A percentile compares a stretch with the other conserved stretches of the same genome.
phyloP scores from a whole-genome alignment of 1,284 basidiomycete genomes.

The Rhodotorula glutinis region DNA sequence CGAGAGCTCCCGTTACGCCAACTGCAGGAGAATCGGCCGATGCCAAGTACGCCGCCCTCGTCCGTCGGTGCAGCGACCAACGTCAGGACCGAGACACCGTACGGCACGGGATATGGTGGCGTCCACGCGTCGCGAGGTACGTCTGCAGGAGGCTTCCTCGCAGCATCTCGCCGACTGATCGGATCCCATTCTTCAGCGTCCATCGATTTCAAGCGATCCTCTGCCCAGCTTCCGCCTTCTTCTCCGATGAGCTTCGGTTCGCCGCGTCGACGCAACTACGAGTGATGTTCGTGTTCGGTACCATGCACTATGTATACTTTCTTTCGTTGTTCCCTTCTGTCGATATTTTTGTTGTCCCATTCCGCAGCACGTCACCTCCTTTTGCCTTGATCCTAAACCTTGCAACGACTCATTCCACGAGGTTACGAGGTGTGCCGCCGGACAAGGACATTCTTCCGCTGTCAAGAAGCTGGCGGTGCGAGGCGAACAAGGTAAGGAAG shows the following conservation, averaged over 20 bases:
- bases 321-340: not conserved
- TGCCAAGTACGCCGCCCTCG: slow-evolving; percentile 3
- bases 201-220: slow-evolving; percentile 26
- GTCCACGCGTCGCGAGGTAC: slow-evolving; percentile 23
- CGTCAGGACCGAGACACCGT: slow-evolving; percentile 13
- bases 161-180: not conserved
- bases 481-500: too few relatives aligned
- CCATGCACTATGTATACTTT: too few relatives aligned
- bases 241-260: slow-evolving; percentile 14
- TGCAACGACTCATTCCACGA: too few relatives aligned
- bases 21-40: slow-evolving; percentile 22
- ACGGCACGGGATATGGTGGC: slow-evolving; percentile 24
- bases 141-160: not conserved
- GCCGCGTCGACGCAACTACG: slow-evolving; percentile 20
- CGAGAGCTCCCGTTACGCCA: slow-evolving; percentile 9
- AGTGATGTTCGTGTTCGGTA: too few relatives aligned
- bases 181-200: not conserved
- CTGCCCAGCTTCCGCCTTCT: slow-evolving; percentile 13
- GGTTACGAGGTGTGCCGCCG: too few relatives aligned
- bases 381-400: too few relatives aligned
- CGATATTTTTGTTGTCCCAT: too few relatives aligned
- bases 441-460: too few relatives aligned
- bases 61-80: not conserved
- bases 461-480: too few relatives aligned
- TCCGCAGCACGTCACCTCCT: too few relatives aligned